A percentile compares a stretch with the other conserved stretches of the same genome.
These are phyloP conservation scores for Quercus aquifolioides DNA, from an alignment of 306 rosid species.

Conservation along the genomic window DNA sequence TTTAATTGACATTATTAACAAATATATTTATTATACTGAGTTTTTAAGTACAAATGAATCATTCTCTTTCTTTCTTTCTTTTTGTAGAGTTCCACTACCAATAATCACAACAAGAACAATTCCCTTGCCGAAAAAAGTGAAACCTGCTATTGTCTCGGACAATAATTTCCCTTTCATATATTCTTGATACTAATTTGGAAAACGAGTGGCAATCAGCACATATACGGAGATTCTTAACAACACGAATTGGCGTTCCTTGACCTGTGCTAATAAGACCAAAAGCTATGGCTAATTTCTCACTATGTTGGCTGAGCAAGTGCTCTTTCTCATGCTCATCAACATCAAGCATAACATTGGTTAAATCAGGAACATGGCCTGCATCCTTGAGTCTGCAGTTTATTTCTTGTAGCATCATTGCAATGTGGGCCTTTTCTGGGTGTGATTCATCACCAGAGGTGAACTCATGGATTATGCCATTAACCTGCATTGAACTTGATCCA, in stretches of 20 bases:
- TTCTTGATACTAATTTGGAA: slow-evolving; percentile 55
- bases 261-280: slow-evolving; percentile 59
- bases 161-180: slow-evolving; percentile 54
- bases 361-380: slow-evolving; percentile 70
- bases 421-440: slow-evolving; percentile 34
- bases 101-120: slow-evolving; percentile 66
- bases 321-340: slow-evolving; percentile 64
- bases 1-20: neutral
- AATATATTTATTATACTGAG: neutral
- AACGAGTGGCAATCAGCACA: slow-evolving; percentile 81
- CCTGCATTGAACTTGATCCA: slow-evolving; percentile 62
- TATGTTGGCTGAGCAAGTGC: slow-evolving; percentile 59
- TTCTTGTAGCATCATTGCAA: slow-evolving; percentile 58
- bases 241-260: slow-evolving; percentile 48
- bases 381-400: slow-evolving; percentile 48
- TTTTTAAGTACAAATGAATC: neutral
- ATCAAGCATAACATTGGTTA: slow-evolving; percentile 66
- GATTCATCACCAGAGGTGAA: slow-evolving; percentile 66
- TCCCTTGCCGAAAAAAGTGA: slow-evolving; percentile 59
- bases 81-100: slow-evolving; percentile 43
- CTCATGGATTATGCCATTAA: slow-evolving; percentile 62
- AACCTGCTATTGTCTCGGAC: slow-evolving; percentile 69
- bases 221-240: slow-evolving; percentile 70
- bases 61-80: neutral
- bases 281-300: slow-evolving; percentile 81